These are phyloP conservation scores for Austroboletus novae-zelandiae DNA, from an alignment of 1,284 basidiomycete genomes.

Conservation along the genomic window DNA sequence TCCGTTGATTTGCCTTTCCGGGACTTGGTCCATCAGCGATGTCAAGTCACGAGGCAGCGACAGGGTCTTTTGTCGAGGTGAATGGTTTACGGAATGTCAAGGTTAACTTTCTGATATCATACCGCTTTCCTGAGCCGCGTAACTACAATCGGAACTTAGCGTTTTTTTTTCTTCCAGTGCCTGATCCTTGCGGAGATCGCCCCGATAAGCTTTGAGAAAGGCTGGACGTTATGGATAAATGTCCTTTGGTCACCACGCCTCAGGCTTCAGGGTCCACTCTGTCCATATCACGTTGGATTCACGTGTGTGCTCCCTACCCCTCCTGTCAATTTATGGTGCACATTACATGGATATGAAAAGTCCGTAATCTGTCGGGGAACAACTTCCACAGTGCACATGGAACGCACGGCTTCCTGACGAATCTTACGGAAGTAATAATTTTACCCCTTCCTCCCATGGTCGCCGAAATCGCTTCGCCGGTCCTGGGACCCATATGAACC, in stretches of 20 bases:
- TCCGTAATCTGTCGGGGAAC: slow-evolving; percentile 15
- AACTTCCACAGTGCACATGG: slow-evolving; percentile 16
- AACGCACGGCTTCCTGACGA: slow-evolving; percentile 19
- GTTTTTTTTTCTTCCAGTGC: slow-evolving; percentile 9
- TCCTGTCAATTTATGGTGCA: slow-evolving; percentile 5
- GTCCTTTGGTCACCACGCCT: slow-evolving; percentile 2
- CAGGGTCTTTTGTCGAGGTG: slow-evolving; percentile 16
- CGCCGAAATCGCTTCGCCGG: slow-evolving; percentile 33
- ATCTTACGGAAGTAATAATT: slow-evolving; percentile 19
- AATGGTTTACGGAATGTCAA: slow-evolving; percentile 25
- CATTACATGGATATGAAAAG: slow-evolving; percentile 13
- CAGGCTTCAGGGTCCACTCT: neutral
- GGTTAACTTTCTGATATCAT: slow-evolving; percentile 27
- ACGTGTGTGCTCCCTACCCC: slow-evolving; percentile 2
- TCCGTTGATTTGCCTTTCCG: slow-evolving; percentile 19
- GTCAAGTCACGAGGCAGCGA: slow-evolving; percentile 21
- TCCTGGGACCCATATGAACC: slow-evolving; percentile 37
- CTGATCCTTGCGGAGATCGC: slow-evolving; percentile 29
- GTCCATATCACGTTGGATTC: neutral
- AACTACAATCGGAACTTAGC: slow-evolving; percentile 13
- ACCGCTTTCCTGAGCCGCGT: slow-evolving; percentile 8
- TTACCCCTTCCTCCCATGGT: slow-evolving; percentile 34
- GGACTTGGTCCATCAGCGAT: slow-evolving; percentile 8
- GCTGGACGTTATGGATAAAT: neutral
- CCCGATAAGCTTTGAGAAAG: slow-evolving; percentile 27